Conservation (phyloP, 495 filamentous ascomycete genomes). For the Neohortaea acidophila region DNA sequence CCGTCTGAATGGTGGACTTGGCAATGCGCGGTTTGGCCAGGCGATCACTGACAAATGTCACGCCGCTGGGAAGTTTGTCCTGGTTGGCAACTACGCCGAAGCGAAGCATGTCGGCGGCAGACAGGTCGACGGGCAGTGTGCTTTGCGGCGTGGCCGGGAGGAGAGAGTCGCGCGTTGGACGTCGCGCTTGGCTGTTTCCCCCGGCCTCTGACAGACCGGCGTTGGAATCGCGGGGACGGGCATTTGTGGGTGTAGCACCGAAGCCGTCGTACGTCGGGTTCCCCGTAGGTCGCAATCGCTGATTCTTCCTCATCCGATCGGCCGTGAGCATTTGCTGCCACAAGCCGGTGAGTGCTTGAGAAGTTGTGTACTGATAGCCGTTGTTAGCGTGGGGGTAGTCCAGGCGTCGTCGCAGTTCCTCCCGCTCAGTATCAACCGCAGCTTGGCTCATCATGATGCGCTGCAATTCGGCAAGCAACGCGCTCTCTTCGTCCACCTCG, state of each 20-base stretch:
- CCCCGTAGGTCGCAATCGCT: constrained; percentile 27
- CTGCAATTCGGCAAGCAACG: constrained; percentile 73
- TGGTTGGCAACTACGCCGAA: constrained; percentile 69
- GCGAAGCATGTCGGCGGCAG: constrained; percentile 52
- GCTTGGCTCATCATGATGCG: constrained; percentile 73
- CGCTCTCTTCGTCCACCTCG: constrained; percentile 80
- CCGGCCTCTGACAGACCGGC: constrained; percentile 17
- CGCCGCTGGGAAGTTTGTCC: constrained; percentile 59
- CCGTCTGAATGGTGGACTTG: constrained; percentile 67
- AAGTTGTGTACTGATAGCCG: constrained; percentile 56
- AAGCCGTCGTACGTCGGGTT: constrained; percentile 9
- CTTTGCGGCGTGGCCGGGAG: constrained; percentile 21
- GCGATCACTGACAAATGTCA: constrained; percentile 72
- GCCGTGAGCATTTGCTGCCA: constrained; percentile 59
- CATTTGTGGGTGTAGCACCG: constrained; percentile 8
- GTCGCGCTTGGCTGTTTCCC: constrained; percentile 6
- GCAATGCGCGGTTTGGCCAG: constrained; percentile 67
- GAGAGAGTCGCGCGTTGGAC: constrained; percentile 5
- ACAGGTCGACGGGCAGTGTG: constrained; percentile 50
- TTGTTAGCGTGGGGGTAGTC: constrained; percentile 26
- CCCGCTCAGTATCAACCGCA: constrained; percentile 70
- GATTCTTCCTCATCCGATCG: constrained; percentile 78
- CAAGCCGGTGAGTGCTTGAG: constrained; percentile 60
- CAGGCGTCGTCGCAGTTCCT: constrained; percentile 31
- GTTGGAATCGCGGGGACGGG: constrained; percentile 7